Base-by-base conservation (phyloP, 2,329 filamentous ascomycete genomes). In the Trichoderma sp. region DNA sequence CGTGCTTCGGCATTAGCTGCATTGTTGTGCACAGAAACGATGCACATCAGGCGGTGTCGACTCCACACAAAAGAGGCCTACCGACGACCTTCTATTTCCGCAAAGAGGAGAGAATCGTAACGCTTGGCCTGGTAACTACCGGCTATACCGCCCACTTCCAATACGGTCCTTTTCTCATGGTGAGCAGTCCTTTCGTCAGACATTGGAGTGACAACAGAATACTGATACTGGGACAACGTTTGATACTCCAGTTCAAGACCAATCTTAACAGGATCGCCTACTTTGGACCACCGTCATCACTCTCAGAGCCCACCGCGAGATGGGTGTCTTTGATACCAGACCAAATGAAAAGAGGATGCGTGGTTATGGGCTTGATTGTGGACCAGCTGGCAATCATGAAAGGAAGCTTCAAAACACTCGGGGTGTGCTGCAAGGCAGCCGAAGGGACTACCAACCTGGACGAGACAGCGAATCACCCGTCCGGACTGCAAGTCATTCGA, bases 241-340 rank as follows among this genome's bases (percentile, higher is more conserved):
- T 21, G 14, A 15, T 10, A 3, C 17, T 28, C 9, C 43, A 60
- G 57, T 30, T 60, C 30, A 51, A 43, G 14, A 60, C 57, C 1
- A 60, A 60, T 43, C 21, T 12, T 0, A 3, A 41, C 12, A 28
- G 57, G 5, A 9, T 5, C 0, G 30, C 24, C 15, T 60, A 28
- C 28, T 60, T 60, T 7, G 57, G 57, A 5, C 57, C 57, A n/a
- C 45, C 30, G 2, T 14, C n/a, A 14, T 14, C 34, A 7, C 57
- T 60, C 15, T 2, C 9, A 17, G 45, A 51, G 6, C 1, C 24
- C 6, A 30, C 24, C 4, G 6, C 17, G 4, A 26, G 28, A 43
- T 60, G 47, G 24, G 6, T 51, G 34, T 51, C 57, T 2, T 43
- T 60, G 30, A 51, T 51, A 43, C 57, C 57, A 6, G 17, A 51